These are phyloP conservation scores for Margaritispora aquatica DNA, from an alignment of 495 filamentous ascomycete genomes.

Conservation along the genomic window DNA sequence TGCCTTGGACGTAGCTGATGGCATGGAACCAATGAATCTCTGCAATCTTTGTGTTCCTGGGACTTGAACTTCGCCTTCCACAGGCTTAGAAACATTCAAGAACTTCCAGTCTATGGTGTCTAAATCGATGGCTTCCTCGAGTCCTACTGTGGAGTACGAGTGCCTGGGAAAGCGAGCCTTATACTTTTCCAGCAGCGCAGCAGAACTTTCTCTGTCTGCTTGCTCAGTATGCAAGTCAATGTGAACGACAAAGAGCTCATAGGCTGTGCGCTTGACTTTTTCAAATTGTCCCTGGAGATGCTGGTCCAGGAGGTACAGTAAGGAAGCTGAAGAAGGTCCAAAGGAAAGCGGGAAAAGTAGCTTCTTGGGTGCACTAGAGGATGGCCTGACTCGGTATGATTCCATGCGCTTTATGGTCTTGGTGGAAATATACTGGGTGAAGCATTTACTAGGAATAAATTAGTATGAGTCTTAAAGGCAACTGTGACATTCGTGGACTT, in stretches of 20 bases:
- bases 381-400: slow-evolving; percentile 41
- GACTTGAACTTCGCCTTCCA: slow-evolving; percentile 29
- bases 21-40: slow-evolving; percentile 48
- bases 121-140: slow-evolving; percentile 50
- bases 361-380: slow-evolving; percentile 36
- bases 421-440: slow-evolving; percentile 61
- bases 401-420: slow-evolving; percentile 80
- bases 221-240: slow-evolving; percentile 23
- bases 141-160: slow-evolving; percentile 43
- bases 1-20: slow-evolving; percentile 64
- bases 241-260: slow-evolving; percentile 55
- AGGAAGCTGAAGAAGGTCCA: slow-evolving; percentile 71
- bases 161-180: slow-evolving; percentile 52
- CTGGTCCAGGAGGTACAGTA: slow-evolving; percentile 68
- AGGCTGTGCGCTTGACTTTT: slow-evolving; percentile 51
- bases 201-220: slow-evolving; percentile 15
- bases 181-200: slow-evolving; percentile 23
- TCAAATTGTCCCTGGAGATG: slow-evolving; percentile 56
- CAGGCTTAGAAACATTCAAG: slow-evolving; percentile 23
- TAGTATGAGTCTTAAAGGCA: slow-evolving; percentile 20
- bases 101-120: slow-evolving; percentile 34
- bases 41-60: slow-evolving; percentile 38
- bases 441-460: slow-evolving; percentile 56
- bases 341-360: slow-evolving; percentile 77
- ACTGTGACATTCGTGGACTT: slow-evolving; percentile 17